These are phyloP conservation scores for Kitagawia praeruptora DNA, from an alignment of 129 eudicot genomes.

Conservation along the genomic window DNA sequence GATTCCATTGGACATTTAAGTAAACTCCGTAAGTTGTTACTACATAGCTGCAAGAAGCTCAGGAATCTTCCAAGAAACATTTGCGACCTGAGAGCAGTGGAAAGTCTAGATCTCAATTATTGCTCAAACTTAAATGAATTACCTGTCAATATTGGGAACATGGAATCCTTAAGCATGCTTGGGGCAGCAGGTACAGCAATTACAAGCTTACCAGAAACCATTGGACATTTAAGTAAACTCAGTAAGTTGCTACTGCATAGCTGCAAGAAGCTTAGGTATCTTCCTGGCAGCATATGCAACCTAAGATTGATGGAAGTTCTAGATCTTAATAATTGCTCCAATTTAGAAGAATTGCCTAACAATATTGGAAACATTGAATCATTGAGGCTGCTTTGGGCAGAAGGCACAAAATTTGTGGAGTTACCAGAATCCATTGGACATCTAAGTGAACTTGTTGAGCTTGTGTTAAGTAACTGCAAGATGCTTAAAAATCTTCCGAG, in stretches of 20 bases:
- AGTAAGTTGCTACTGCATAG: background rate
- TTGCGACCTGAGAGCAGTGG: background rate
- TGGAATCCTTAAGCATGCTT: background rate
- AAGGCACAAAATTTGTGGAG: background rate
- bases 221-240: conserved; percentile 10
- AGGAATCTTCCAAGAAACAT: background rate
- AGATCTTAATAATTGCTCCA: background rate
- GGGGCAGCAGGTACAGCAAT: background rate
- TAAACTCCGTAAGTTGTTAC: background rate
- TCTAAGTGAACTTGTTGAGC: background rate
- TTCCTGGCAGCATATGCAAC: conserved; percentile 9
- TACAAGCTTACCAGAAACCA: background rate
- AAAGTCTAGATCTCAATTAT: background rate
- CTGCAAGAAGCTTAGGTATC: background rate
- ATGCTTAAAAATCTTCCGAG: background rate
- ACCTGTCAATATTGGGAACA: background rate
- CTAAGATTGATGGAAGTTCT: background rate
- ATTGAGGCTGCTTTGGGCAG: background rate
- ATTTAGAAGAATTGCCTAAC: background rate
- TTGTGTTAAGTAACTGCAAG: background rate
- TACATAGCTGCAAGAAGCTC: background rate
- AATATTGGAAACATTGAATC: background rate
- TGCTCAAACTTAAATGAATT: background rate
- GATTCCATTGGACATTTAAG: background rate
- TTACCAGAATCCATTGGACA: background rate